Evolutionary conservation across 345 rosid species (phyloP).

Genomic region (Euphorbia tirucalli): DNA sequence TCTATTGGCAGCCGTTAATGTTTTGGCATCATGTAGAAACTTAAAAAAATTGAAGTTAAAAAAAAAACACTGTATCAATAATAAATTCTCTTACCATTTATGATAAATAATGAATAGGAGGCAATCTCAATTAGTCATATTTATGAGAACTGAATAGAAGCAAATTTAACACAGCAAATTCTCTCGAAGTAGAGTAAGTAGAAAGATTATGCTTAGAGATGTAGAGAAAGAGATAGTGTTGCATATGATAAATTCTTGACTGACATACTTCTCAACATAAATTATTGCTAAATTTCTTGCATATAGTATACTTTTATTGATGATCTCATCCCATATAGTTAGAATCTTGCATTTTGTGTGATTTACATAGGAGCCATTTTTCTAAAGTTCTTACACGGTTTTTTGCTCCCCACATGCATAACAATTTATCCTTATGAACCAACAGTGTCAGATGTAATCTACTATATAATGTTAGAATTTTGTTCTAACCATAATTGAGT

Average conservation of each 20-base stretch:
- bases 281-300: background rate
- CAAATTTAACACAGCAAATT: background rate
- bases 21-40: too few species aligned
- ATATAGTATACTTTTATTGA: background rate
- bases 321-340: background rate
- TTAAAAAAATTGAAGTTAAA: too few species aligned
- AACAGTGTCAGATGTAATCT: too few species aligned
- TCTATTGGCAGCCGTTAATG: background rate
- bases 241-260: background rate
- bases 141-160: background rate
- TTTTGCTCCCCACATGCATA: too few species aligned
- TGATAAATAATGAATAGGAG: too few species aligned
- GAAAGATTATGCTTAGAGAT: slow-evolving; percentile 7
- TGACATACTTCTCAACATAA: background rate
- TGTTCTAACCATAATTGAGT: too few species aligned
- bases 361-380: background rate
- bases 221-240: slow-evolving; percentile 3
- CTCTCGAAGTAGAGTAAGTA: slow-evolving; percentile 8
- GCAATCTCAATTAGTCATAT: too few species aligned
- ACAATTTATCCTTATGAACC: too few species aligned
- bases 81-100: too few species aligned
- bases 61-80: too few species aligned
- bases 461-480: too few species aligned
- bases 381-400: background rate
- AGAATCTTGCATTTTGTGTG: background rate